Evolutionary conservation across 192 early-diverging fungal genomes (phyloP), one percentile per base, ranked within the genome.

Genomic region (Mortierella claussenii): DNA sequence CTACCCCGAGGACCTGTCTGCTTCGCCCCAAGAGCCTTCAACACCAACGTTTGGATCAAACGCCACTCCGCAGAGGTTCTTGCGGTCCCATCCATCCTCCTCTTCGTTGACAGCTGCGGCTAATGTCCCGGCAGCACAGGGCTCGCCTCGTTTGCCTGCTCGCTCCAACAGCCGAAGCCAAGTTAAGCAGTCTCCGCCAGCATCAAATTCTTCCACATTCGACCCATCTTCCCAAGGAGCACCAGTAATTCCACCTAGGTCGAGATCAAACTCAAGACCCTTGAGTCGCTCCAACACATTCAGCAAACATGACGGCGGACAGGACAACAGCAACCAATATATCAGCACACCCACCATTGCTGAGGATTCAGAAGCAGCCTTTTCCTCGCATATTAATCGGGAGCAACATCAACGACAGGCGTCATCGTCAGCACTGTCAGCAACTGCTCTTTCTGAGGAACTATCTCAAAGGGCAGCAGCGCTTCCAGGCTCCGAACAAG

Each of bases 91-190:
- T 30, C 64, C 63, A 40, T 51, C 63, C 1, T 61, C 73, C 10
- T 49, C 73, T 1, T 34, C 73, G 5, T n/a, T n/a, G n/a, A 30
- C 63, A 32, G 27, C 55, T 2, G 42, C 48, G 5, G 2, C 40
- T 17, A 66, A 54, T 43, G 53, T 48, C 44, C 73, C 66, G 23
- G 3, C 32, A 37, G 9, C 20, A 4, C 26, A 47, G 18, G 24
- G 61, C 2, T 61, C 63, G 0, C 73, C 73, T 15, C 73, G 59
- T 23, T 32, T 62, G 13, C 73, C 73, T 43, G 47, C 73, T 17
- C 63, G 73, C n/a, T 76, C 73, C 17, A 76, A 76, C 24, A 76
- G 73, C 30, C 42, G 73, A 40, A 76, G 31, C 11, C 40, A 61
- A 26, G 30, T 28, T 18, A 65, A 50, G 31, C 9, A 55, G 5